These are phyloP conservation scores for Lactifluus pinguis DNA, from an alignment of 768 basidiomycete genomes.

Conservation along the genomic window DNA sequence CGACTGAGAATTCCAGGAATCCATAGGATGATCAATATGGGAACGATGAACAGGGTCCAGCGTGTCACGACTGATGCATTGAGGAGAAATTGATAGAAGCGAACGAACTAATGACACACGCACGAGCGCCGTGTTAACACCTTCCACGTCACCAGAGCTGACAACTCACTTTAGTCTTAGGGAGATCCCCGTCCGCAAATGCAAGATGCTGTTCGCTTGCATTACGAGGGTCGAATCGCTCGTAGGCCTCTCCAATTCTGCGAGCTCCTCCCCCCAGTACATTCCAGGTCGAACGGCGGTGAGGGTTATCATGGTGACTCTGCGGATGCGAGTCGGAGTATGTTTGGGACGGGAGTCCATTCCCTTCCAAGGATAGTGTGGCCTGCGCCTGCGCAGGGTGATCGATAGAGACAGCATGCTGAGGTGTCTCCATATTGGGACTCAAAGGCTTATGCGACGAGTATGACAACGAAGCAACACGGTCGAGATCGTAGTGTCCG, in stretches of 20 bases:
- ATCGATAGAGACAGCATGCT: background rate
- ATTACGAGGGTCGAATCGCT: conserved; percentile 48
- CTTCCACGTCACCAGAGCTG: background rate
- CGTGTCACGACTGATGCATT: conserved; percentile 70
- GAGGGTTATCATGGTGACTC: background rate
- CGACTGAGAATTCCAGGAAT: conserved; percentile 68
- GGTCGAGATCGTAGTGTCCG: conserved; percentile 7
- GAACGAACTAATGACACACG: conserved; percentile 36
- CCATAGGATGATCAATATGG: conserved; percentile 58
- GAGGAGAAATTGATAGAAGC: conserved; percentile 63
- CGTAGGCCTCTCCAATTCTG: conserved; percentile 46
- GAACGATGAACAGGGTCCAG: conserved; percentile 74
- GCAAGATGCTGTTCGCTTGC: conserved; percentile 42
- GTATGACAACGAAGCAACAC: conserved; percentile 7
- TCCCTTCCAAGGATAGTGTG: background rate
- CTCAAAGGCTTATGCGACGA: conserved; percentile 8
- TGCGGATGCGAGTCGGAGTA: background rate
- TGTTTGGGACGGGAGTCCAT: background rate
- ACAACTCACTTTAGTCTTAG: conserved; percentile 40
- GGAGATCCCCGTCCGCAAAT: conserved; percentile 54
- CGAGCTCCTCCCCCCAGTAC: conserved; percentile 39
- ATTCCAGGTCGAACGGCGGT: conserved; percentile 39
- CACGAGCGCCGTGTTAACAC: background rate
- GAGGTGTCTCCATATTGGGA: background rate
- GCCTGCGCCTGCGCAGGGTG: background rate